These are phyloP conservation scores for Trypanosoma congolense DNA, from an alignment of 208 protist genomes.

Conservation along the genomic window DNA sequence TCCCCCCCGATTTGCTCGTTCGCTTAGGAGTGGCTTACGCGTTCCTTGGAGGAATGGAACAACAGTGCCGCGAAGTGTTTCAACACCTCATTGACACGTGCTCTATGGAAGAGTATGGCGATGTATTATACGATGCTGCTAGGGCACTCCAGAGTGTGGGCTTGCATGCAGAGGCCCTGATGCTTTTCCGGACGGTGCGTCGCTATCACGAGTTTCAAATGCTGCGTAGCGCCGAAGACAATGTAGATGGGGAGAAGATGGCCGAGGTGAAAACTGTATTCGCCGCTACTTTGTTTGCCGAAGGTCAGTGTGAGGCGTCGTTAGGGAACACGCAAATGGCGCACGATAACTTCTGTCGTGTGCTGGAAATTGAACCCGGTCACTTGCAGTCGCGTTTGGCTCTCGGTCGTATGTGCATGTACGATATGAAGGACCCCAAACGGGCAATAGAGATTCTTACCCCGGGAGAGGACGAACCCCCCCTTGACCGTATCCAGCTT, in stretches of 20 bases:
- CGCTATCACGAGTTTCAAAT: constrained; percentile 66
- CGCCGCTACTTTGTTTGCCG: constrained; percentile 44
- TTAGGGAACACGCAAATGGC: constrained; percentile 31
- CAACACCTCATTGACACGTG: constrained; percentile 71
- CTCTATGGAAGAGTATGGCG: constrained; percentile 76
- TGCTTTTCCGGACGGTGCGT: constrained; percentile 60
- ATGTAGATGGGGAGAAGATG: constrained; percentile 17
- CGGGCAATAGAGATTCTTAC: constrained; percentile 59
- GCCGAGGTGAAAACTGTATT: constrained; percentile 54
- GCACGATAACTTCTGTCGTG: constrained; percentile 21
- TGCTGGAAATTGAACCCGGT: constrained; percentile 51
- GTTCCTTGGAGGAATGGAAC: constrained; percentile 51
- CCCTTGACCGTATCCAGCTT: constrained; percentile 80
- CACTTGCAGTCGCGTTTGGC: constrained; percentile 72
- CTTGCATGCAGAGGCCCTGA: constrained; percentile 47
- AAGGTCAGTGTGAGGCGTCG: constrained; percentile 57
- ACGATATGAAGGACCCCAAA: constrained; percentile 45
- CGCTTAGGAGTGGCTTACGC: constrained; percentile 79
- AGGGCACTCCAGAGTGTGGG: constrained; percentile 67
- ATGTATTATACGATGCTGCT: constrained; percentile 79
- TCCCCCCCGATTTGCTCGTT: constrained; percentile 81
- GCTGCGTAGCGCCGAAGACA: background rate
- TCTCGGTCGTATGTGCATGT: constrained; percentile 64
- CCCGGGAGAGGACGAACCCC: constrained; percentile 51
- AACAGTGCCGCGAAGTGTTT: constrained; percentile 76